Base-by-base conservation (phyloP, 345 rosid genomes). In the Anastatica hierochuntica region DNA sequence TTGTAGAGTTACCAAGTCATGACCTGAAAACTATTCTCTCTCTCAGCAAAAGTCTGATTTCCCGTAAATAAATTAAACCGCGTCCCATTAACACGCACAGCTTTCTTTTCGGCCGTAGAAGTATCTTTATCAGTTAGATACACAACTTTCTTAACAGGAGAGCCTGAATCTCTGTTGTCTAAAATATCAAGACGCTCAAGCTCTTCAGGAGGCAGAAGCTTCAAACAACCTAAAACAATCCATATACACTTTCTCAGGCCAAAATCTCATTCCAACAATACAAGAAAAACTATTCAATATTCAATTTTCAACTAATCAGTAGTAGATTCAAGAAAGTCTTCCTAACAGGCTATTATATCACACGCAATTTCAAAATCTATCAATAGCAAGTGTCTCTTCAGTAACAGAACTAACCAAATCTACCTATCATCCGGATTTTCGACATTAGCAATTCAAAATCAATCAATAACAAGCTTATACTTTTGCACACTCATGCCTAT, bases 31-130 rank as follows among this genome's bases (percentile, higher is more conserved):
- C 98, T 87, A 60, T 46, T 65, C 62, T 82, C 80, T 71, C 98
- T 80, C 74, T 84, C 79, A 31, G 77, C 81, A 71, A 84, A 53
- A 56, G 78, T 81, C 69, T 87, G 96, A 60, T 74, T 72, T 58
- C 98, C 98, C 0, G 95, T 79, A 62, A 90, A 90, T 56, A 79
- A 68, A 70, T 87, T 90, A 75, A 82, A 90, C 26, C 94, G 70
- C 3, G 82, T 54, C 64, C 24, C 78, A 5, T 71, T 72, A 23
- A 46, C 51, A 40, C 69, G 74, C 35, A 71, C 65, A 6, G 60
- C 58, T 33, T 36, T 19, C 24, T 44, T 51, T 48, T 55, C 78
- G 0, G 26, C 74, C 49, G 40, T 45, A 19, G 37, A 43, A 10
- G 54, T 38, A 30, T 51, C 78, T 6, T 60, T 58, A 29, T 70